These are phyloP conservation scores for Euryodendron excelsum DNA, from an alignment of 148 eudicot species.

Conservation along the genomic window DNA sequence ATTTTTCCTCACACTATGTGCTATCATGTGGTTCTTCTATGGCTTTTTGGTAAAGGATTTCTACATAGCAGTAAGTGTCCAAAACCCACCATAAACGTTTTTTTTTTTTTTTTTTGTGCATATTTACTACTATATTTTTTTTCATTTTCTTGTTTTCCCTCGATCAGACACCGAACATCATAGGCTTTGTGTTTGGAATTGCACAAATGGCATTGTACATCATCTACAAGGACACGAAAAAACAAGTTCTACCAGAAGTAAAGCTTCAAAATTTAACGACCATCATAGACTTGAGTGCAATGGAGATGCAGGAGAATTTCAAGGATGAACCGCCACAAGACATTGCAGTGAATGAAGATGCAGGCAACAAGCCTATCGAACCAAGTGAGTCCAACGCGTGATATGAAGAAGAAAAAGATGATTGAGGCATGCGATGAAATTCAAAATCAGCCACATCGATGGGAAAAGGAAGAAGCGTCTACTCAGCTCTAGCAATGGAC, in stretches of 20 bases:
- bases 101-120: too few species aligned
- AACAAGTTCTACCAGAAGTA: constrained; percentile 24
- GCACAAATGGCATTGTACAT: constrained; percentile 67
- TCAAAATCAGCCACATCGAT: background rate
- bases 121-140: background rate
- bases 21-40: constrained; percentile 83
- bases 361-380: background rate
- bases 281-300: constrained; percentile 2
- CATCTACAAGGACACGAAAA: constrained; percentile 42
- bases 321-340: background rate
- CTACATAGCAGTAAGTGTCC: constrained; percentile 61
- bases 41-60: constrained; percentile 59
- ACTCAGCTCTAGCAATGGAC: too few species aligned
- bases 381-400: constrained; percentile 1
- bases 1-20: constrained; percentile 66
- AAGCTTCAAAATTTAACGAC: constrained; percentile 16
- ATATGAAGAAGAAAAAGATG: background rate
- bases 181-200: constrained; percentile 66
- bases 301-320: background rate
- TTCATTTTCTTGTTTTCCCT: background rate
- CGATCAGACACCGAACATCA: constrained; percentile 59
- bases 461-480: too few species aligned
- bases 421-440: background rate
- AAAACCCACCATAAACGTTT: too few species aligned
- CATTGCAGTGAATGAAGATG: background rate